phyloP scores from a whole-genome alignment of 352 stramenopile species.

The Phytopythium cucurbitacearum region DNA sequence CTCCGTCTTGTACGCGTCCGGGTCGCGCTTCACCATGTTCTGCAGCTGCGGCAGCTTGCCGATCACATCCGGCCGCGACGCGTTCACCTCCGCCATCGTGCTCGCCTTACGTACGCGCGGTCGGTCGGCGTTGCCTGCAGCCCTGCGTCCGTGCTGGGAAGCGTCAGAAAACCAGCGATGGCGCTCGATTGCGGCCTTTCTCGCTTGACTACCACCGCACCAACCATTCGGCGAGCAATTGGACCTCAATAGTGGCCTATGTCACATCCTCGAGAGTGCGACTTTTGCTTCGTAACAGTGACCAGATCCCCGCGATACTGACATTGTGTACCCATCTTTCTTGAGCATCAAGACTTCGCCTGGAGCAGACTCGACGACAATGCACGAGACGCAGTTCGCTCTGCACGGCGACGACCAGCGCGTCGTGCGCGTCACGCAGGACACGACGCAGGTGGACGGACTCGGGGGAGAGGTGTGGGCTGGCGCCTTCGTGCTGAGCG shows the following conservation, averaged over 20 bases:
- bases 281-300: background rate
- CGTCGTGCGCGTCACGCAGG: constrained; percentile 36
- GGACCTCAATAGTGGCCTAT: too few relatives aligned
- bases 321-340: background rate
- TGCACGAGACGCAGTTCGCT: constrained; percentile 5
- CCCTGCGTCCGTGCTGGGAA: background rate
- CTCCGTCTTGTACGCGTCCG: constrained; percentile 93
- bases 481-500: constrained; percentile 45
- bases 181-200: constrained; percentile 8
- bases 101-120: background rate
- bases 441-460: constrained; percentile 49
- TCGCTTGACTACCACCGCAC: constrained; percentile 2
- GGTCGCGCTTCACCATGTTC: constrained; percentile 99
- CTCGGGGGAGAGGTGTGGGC: constrained; percentile 58
- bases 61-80: constrained; percentile 82
- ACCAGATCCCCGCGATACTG: background rate
- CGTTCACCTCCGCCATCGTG: constrained; percentile 62
- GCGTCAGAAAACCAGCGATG: background rate
- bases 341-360: background rate
- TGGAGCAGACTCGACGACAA: background rate
- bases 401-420: constrained; percentile 3
- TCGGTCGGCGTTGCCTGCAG: background rate
- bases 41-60: constrained; percentile 94
- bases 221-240: background rate
- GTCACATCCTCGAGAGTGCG: too few relatives aligned